A percentile compares a stretch with the other conserved stretches of the same genome.
Conservation (phyloP, 768 basidiomycete species). For the Mycena belliarum region DNA sequence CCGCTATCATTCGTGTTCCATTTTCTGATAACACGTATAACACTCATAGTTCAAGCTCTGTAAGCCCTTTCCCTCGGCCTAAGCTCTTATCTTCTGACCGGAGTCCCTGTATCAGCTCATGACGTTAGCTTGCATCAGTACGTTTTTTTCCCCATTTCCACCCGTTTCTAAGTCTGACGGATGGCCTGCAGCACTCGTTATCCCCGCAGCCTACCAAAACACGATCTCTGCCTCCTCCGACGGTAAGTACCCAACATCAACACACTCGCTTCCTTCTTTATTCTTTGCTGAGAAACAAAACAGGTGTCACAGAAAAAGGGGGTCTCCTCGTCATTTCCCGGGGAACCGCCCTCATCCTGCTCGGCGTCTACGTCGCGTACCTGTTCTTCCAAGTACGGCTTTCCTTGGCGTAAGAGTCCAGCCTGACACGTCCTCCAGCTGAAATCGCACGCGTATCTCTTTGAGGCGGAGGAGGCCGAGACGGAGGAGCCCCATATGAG, state of each 20-base stretch:
- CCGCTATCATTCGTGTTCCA: neutral
- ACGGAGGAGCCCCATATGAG: conserved; percentile 65
- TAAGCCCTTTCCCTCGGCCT: conserved; percentile 26
- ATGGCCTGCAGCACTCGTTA: conserved; percentile 65
- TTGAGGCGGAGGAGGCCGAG: conserved; percentile 43
- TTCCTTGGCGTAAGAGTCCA: neutral
- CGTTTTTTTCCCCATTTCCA: conserved; percentile 26
- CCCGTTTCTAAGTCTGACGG: neutral
- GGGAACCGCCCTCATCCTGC: conserved; percentile 75
- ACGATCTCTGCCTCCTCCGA: conserved; percentile 29
- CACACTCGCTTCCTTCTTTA: too few species aligned
- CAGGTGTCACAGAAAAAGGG: conserved; percentile 29
- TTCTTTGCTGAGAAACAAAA: too few species aligned
- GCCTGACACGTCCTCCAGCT: conserved; percentile 46
- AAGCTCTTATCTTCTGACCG: conserved; percentile 3
- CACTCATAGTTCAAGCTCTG: conserved; percentile 46
- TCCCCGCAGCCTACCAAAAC: conserved; percentile 84
- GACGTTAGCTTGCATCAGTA: conserved; percentile 86
- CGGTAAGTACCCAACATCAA: too few species aligned
- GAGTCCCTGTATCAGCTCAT: conserved; percentile 52
- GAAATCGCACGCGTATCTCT: conserved; percentile 69
- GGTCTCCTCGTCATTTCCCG: conserved; percentile 77
- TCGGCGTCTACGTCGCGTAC: conserved; percentile 74
- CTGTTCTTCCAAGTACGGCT: conserved; percentile 73
- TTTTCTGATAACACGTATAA: neutral